Conservation (phyloP, 345 rosid species). For the Noccaea bulbosa region DNA sequence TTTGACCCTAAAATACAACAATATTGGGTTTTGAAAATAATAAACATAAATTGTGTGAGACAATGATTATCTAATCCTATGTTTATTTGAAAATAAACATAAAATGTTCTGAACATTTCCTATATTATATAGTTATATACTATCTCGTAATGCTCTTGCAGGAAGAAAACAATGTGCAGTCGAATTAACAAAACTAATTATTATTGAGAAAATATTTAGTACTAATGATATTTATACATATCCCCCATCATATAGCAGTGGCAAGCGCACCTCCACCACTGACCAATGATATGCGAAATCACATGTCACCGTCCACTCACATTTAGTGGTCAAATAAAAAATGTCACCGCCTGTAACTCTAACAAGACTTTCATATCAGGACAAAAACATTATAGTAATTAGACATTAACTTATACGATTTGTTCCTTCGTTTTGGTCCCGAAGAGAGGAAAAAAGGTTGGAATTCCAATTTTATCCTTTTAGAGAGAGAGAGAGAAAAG, state of each 20-base stretch:
- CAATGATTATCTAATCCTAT: background rate
- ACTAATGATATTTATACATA: slow-evolving; percentile 33
- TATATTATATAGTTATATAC: too few relatives aligned
- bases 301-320: slow-evolving; percentile 27
- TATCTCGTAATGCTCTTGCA: background rate
- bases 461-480: slow-evolving; percentile 45
- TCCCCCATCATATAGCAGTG: slow-evolving; percentile 32
- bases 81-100: too few relatives aligned
- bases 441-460: background rate
- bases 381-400: slow-evolving; percentile 40
- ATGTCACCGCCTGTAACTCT: slow-evolving; percentile 38
- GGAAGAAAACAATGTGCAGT: slow-evolving; percentile 17
- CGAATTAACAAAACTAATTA: background rate
- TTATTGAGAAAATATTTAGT: background rate
- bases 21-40: background rate
- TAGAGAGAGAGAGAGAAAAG: slow-evolving; percentile 46
- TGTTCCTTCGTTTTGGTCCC: slow-evolving; percentile 46
- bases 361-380: slow-evolving; percentile 5
- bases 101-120: slow-evolving; percentile 9
- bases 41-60: background rate
- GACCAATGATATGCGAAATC: slow-evolving; percentile 30
- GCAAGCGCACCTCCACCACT: slow-evolving; percentile 39
- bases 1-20: background rate
- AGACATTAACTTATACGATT: slow-evolving; percentile 41
- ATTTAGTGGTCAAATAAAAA: background rate